Percentiles rank a stretch among this genome's conserved stretches.
These are phyloP conservation scores for Aspergillus pseudoterreus DNA, from an alignment of 2,329 filamentous ascomycete genomes.

Conservation along the genomic window DNA sequence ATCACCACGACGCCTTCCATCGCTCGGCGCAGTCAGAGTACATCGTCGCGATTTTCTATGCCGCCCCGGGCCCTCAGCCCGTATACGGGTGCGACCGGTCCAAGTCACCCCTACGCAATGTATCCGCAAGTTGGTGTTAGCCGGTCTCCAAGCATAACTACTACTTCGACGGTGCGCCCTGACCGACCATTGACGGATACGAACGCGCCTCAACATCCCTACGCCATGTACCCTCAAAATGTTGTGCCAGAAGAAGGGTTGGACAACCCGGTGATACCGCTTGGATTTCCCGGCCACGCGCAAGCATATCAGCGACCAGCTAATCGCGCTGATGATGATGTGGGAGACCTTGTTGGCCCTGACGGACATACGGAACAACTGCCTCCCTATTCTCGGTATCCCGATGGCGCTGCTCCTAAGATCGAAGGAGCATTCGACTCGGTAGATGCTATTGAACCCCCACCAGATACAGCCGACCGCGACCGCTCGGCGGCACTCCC, in stretches of 20 bases:
- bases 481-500: constrained; percentile 24
- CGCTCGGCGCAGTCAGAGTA: constrained; percentile 40
- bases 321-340: constrained; percentile 68
- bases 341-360: constrained; percentile 80
- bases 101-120: constrained; percentile 81
- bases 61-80: constrained; percentile 55
- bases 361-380: constrained; percentile 88
- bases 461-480: constrained; percentile 51
- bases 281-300: constrained; percentile 70
- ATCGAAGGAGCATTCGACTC: constrained; percentile 32
- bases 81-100: constrained; percentile 66
- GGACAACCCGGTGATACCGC: constrained; percentile 50
- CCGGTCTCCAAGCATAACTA: constrained; percentile 64
- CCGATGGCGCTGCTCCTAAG: constrained; percentile 68
- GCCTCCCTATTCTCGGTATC: constrained; percentile 87
- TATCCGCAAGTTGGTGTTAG: constrained; percentile 66
- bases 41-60: constrained; percentile 44
- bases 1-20: constrained; percentile 29
- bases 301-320: constrained; percentile 68
- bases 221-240: constrained; percentile 80
- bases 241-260: constrained; percentile 59
- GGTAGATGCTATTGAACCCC: constrained; percentile 34
- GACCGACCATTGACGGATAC: constrained; percentile 59
- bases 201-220: constrained; percentile 74
- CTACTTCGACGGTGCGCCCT: constrained; percentile 63